Evolutionary conservation across 176 grass and related monocot genomes (phyloP).

Genomic region (Aegilops speltoides): DNA sequence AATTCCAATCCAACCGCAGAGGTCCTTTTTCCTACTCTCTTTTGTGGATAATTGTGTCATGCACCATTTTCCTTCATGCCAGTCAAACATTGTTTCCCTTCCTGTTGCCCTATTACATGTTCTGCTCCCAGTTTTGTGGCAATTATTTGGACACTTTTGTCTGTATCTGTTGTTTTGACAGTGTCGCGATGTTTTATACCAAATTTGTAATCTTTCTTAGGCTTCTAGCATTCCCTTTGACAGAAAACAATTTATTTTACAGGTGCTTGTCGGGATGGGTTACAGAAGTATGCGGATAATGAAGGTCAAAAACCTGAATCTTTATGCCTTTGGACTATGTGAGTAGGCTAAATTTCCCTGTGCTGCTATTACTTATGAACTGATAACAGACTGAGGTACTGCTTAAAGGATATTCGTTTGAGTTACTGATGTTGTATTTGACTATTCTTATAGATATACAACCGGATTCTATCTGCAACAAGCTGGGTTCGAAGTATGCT

Average conservation of each 20-base stretch:
- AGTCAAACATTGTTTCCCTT: background rate
- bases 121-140: background rate
- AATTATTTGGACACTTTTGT: background rate
- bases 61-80: background rate
- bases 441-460: conserved; percentile 63
- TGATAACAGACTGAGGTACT: conserved; percentile 5
- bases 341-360: conserved; percentile 38
- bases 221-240: background rate
- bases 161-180: background rate
- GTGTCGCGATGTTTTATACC: background rate
- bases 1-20: conserved; percentile 57
- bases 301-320: conserved; percentile 69
- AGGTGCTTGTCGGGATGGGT: conserved; percentile 95
- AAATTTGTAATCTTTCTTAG: background rate
- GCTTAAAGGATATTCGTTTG: conserved; percentile 8
- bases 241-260: conserved; percentile 11
- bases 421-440: conserved; percentile 24
- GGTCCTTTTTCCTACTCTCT: conserved; percentile 29
- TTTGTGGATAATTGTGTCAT: background rate
- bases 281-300: conserved; percentile 84
- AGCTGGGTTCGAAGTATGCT: conserved; percentile 78
- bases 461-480: conserved; percentile 90
- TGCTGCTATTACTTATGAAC: conserved; percentile 2
- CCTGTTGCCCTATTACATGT: no score
- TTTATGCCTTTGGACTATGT: conserved; percentile 99